These are phyloP conservation scores for Talaromyces pinophilus DNA, from an alignment of 2,329 filamentous ascomycete species.

Conservation along the genomic window DNA sequence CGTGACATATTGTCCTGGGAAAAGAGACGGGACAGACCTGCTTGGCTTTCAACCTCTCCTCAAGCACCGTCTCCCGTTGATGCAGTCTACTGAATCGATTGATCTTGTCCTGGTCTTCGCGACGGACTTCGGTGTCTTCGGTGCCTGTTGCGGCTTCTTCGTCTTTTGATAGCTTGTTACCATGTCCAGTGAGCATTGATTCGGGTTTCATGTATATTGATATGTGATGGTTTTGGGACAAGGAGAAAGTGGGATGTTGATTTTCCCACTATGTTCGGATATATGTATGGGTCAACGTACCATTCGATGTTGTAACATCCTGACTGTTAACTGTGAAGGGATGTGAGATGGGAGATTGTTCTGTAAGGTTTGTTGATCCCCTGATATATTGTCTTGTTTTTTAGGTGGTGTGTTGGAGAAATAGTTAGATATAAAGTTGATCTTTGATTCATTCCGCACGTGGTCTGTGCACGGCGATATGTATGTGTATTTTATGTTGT, in stretches of 20 bases:
- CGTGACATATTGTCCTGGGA: background rate
- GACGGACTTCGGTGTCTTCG: constrained; percentile 88
- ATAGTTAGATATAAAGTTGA: background rate
- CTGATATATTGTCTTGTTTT: background rate
- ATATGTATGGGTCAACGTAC: constrained; percentile 40
- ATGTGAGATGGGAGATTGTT: background rate
- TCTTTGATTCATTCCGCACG: constrained; percentile 4
- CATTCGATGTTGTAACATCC: constrained; percentile 63
- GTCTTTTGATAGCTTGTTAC: constrained; percentile 78
- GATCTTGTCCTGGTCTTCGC: constrained; percentile 98
- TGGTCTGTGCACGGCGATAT: constrained; percentile 1
- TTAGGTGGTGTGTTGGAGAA: background rate
- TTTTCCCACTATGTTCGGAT: background rate
- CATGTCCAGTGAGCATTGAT: background rate
- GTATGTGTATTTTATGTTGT: background rate
- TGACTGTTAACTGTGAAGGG: constrained; percentile 21
- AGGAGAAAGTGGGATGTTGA: constrained; percentile 10
- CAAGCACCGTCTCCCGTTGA: constrained; percentile 74
- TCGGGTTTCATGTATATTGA: too few relatives aligned
- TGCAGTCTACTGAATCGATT: constrained; percentile 95
- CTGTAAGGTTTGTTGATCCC: background rate
- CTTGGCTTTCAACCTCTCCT: constrained; percentile 79
- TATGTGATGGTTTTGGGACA: background rate
- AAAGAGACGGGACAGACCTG: constrained; percentile 57
- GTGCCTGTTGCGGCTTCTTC: constrained; percentile 71